Evolutionary conservation across 257 asterid species (phyloP).

Genomic region (Solanum pennellii): DNA sequence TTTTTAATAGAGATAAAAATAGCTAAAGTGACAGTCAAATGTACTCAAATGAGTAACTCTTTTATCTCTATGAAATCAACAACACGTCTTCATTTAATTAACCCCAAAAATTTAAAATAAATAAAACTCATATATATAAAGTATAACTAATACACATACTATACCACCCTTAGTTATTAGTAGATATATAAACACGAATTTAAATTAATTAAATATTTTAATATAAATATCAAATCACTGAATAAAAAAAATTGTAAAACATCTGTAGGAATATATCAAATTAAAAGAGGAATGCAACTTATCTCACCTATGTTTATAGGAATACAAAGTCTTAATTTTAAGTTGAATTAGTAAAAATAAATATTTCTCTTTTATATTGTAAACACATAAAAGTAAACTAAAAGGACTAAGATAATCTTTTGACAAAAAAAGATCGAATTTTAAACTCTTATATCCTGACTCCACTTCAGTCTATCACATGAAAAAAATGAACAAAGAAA

Average conservation of each 20-base stretch:
- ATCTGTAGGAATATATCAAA: too few relatives aligned
- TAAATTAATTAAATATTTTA: too few relatives aligned
- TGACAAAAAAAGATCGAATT: too few relatives aligned
- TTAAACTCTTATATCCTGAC: too few relatives aligned
- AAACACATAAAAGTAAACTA: too few relatives aligned
- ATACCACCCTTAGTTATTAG: neutral
- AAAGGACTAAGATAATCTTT: neutral
- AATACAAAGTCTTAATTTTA: neutral
- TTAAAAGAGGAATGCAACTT: too few relatives aligned
- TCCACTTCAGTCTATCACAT: neutral
- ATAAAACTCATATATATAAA: too few relatives aligned
- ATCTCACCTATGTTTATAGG: too few relatives aligned
- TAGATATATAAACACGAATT: too few relatives aligned
- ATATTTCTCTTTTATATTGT: too few relatives aligned
- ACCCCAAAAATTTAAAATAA: neutral
- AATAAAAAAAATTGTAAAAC: too few relatives aligned
- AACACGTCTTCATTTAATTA: neutral
- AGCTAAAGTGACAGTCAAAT: neutral
- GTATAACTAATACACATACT: neutral
- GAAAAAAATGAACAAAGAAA: neutral
- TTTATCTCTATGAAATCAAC: neutral
- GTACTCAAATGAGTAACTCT: neutral
- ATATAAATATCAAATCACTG: fast-evolving
- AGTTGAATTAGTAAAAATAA: neutral
- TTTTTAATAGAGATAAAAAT: neutral